Percentiles rank a stretch among this genome's conserved stretches.
Evolutionary conservation across 202 grass and related monocot genomes (phyloP).

Genomic region (Zizania palustris): DNA sequence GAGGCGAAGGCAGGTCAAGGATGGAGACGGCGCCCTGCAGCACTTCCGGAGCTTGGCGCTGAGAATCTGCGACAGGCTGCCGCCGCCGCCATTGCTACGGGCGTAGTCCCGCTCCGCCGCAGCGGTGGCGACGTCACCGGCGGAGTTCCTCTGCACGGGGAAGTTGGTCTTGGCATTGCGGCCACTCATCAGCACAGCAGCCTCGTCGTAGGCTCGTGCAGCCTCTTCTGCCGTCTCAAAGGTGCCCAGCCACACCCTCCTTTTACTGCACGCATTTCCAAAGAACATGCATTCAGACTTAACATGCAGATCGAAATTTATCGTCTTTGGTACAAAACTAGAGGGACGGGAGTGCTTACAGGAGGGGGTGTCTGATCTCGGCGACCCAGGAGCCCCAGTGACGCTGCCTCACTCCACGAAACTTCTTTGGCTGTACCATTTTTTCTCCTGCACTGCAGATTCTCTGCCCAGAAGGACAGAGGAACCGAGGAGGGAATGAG

Average conservation of each 20-base stretch:
- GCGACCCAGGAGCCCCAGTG: slow-evolving; percentile 99
- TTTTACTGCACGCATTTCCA: slow-evolving; percentile 61
- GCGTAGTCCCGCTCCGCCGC: slow-evolving; percentile 23
- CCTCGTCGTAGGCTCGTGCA: slow-evolving; percentile 91
- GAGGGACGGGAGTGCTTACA: slow-evolving; percentile 63
- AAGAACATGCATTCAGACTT: slow-evolving; percentile 26
- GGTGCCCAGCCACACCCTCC: slow-evolving; percentile 98
- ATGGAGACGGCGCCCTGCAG: slow-evolving; percentile 82
- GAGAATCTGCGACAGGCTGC: slow-evolving; percentile 87
- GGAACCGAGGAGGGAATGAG: slow-evolving; percentile 44
- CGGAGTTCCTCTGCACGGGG: slow-evolving; percentile 57
- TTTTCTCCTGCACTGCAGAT: slow-evolving; percentile 32
- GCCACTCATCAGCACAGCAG: slow-evolving; percentile 92
- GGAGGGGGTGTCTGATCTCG: slow-evolving; percentile 94
- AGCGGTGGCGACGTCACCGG: slow-evolving; percentile 48
- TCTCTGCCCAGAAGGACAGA: slow-evolving; percentile 44
- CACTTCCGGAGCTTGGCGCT: slow-evolving; percentile 94
- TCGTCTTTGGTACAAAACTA: neutral
- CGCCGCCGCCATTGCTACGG: slow-evolving; percentile 23
- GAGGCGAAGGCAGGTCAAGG: slow-evolving; percentile 92
- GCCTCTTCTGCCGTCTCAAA: slow-evolving; percentile 98
- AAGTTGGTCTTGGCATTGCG: slow-evolving; percentile 99
- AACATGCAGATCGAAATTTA: slow-evolving; percentile 1
- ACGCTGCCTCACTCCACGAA: slow-evolving; percentile 96
- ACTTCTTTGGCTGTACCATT: slow-evolving; percentile 99